A percentile compares a stretch with the other conserved stretches of the same genome.
These are phyloP conservation scores for Fomes fomentarius DNA, from an alignment of 1,284 basidiomycete genomes.

Conservation along the genomic window DNA sequence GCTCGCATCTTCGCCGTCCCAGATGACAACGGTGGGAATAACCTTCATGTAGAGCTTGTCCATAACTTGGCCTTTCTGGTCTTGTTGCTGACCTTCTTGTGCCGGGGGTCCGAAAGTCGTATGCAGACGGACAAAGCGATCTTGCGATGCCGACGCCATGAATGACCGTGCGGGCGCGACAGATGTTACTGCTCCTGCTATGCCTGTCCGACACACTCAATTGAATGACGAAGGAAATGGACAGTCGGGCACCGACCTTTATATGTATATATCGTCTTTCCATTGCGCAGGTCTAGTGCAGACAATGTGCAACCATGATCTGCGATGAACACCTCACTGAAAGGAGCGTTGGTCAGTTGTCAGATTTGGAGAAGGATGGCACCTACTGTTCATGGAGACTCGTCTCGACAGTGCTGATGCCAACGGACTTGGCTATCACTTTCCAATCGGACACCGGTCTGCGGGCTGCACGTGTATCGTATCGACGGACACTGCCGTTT, in stretches of 20 bases:
- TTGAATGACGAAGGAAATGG: background rate
- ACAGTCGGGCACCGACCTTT: constrained; percentile 50
- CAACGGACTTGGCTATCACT: constrained; percentile 64
- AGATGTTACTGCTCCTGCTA: constrained; percentile 71
- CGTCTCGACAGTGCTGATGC: constrained; percentile 62
- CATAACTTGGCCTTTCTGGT: constrained; percentile 67
- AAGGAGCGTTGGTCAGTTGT: constrained; percentile 2
- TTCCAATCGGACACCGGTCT: constrained; percentile 74
- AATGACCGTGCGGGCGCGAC: constrained; percentile 55
- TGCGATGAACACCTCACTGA: constrained; percentile 76
- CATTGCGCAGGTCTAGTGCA: constrained; percentile 77
- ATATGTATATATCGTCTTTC: constrained; percentile 72
- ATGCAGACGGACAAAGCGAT: constrained; percentile 78
- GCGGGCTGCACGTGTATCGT: constrained; percentile 78
- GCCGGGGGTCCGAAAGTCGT: constrained; percentile 60
- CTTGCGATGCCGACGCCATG: constrained; percentile 64
- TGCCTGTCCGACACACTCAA: constrained; percentile 42
- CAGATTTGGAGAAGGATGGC: background rate
- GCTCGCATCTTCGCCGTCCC: constrained; percentile 51
- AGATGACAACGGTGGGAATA: constrained; percentile 62
- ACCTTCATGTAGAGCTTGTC: constrained; percentile 73
- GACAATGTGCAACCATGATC: constrained; percentile 74
- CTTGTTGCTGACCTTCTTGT: constrained; percentile 54
- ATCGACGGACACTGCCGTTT: constrained; percentile 75
- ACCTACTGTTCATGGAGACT: constrained; percentile 74